Percentiles rank a stretch among this genome's conserved stretches.
Conservation (phyloP, 257 asterid genomes). For the Gentiana straminea region DNA sequence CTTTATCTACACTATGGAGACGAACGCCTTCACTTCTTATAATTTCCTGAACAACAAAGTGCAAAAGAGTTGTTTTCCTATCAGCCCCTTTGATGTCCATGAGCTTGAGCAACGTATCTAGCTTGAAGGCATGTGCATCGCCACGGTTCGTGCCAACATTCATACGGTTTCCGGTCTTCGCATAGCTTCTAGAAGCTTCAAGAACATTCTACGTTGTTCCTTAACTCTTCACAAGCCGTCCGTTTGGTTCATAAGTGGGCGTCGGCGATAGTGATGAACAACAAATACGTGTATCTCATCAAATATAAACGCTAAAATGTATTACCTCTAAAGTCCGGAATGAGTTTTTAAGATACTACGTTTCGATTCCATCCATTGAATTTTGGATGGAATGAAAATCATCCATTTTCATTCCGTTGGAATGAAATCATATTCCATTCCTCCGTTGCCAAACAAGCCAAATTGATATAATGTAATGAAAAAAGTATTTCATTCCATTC, state of each 20-base stretch:
- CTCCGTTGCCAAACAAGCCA: no score
- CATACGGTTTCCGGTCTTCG: slow-evolving; percentile 91
- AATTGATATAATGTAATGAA: no score
- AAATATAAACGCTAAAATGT: no score
- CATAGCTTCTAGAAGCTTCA: slow-evolving; percentile 94
- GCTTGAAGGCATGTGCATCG: slow-evolving; percentile 95
- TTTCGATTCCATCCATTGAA: no score
- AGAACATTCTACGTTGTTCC: slow-evolving; percentile 76
- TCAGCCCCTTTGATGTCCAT: slow-evolving; percentile 91
- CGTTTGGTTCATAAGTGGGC: slow-evolving; percentile 19
- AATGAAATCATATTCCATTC: no score
- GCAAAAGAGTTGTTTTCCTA: slow-evolving; percentile 90
- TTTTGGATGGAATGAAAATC: no score
- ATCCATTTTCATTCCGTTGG: no score
- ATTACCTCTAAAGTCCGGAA: slow-evolving; percentile 87
- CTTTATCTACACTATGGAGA: slow-evolving; percentile 31
- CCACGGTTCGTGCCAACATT: slow-evolving; percentile 96
- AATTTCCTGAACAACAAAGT: slow-evolving; percentile 93
- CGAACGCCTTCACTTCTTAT: slow-evolving; percentile 77
- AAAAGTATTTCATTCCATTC: no score
- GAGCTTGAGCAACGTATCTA: slow-evolving; percentile 91
- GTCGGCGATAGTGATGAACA: background rate
- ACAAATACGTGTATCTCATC: no score
- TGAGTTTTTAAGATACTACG: slow-evolving; percentile 74
- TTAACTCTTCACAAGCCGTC: slow-evolving; percentile 90